These are phyloP conservation scores for Marasmius sp. DNA, from an alignment of 1,284 basidiomycete species.

Conservation along the genomic window DNA sequence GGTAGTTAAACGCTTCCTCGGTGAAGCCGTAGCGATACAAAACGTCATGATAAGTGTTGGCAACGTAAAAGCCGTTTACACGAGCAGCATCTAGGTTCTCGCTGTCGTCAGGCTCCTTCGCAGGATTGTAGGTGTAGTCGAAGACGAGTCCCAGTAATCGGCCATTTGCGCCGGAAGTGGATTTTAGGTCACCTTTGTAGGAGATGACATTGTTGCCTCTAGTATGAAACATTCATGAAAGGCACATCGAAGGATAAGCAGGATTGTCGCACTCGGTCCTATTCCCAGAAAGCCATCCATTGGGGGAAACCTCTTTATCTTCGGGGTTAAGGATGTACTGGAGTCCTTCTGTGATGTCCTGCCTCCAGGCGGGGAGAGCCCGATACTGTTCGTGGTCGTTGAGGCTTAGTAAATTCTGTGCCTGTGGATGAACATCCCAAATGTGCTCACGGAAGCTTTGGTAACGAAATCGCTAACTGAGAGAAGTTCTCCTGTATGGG, in stretches of 20 bases:
- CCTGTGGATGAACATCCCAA: background rate
- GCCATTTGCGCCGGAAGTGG: constrained; percentile 2
- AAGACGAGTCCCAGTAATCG: constrained; percentile 21
- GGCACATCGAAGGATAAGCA: background rate
- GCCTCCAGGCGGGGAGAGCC: constrained; percentile 35
- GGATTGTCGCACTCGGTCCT: constrained; percentile 20
- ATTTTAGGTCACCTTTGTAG: constrained; percentile 33
- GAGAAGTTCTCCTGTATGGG: constrained; percentile 51
- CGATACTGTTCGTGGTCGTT: constrained; percentile 24
- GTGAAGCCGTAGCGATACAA: constrained; percentile 3
- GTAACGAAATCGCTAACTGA: constrained; percentile 56
- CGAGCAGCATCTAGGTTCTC: constrained; percentile 46
- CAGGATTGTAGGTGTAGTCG: constrained; percentile 34
- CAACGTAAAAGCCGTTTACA: constrained; percentile 51
- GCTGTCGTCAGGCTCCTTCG: constrained; percentile 18
- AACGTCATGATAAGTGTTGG: constrained; percentile 50
- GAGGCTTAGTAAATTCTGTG: background rate
- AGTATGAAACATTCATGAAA: background rate
- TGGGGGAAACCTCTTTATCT: constrained; percentile 23
- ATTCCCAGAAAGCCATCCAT: constrained; percentile 16
- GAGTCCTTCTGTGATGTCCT: constrained; percentile 31
- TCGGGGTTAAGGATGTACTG: constrained; percentile 33
- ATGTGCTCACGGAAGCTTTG: constrained; percentile 38
- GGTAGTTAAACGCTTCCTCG: constrained; percentile 25
- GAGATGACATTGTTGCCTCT: constrained; percentile 34